A percentile compares a stretch with the other conserved stretches of the same genome.
Conservation (phyloP, 2,329 filamentous ascomycete genomes). For the Setomelanomma holmii region DNA sequence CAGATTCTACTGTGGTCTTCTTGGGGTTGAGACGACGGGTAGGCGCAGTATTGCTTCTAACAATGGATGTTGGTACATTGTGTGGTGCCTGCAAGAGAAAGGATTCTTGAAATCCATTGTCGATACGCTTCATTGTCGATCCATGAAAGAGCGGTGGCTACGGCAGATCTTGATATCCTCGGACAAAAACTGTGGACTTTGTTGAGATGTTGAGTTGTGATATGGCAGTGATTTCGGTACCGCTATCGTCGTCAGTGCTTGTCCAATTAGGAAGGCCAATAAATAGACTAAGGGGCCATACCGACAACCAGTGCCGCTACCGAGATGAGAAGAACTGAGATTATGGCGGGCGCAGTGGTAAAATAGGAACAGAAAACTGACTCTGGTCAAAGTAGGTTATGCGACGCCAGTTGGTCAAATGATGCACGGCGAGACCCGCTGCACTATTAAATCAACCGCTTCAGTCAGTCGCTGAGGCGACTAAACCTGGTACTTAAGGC, state of each 20-base stretch:
- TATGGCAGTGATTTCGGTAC: slow-evolving; percentile 30
- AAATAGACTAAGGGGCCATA: slow-evolving; percentile 24
- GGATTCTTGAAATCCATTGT: slow-evolving; percentile 43
- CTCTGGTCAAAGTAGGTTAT: slow-evolving; percentile 14
- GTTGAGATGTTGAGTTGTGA: slow-evolving; percentile 28
- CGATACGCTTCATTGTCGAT: slow-evolving; percentile 42
- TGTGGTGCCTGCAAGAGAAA: slow-evolving; percentile 24
- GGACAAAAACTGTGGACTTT: slow-evolving; percentile 10
- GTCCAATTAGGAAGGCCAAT: slow-evolving; percentile 26
- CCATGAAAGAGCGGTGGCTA: slow-evolving; percentile 26
- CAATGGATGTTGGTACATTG: slow-evolving; percentile 18
- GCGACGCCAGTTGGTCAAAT: slow-evolving; percentile 29
- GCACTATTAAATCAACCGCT: slow-evolving; percentile 28
- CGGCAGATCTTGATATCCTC: slow-evolving; percentile 22
- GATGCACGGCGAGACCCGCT: slow-evolving; percentile 30
- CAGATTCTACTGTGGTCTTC: slow-evolving; percentile 11
- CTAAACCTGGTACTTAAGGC: slow-evolving; percentile 20
- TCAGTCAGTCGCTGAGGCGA: slow-evolving; percentile 26
- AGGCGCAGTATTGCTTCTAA: slow-evolving; percentile 34
- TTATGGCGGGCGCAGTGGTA: slow-evolving; percentile 8
- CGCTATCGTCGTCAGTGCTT: slow-evolving; percentile 31
- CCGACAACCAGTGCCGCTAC: slow-evolving; percentile 34
- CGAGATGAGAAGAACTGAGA: slow-evolving; percentile 18
- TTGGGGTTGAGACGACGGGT: slow-evolving; percentile 24
- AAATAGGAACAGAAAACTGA: slow-evolving; percentile 7